Evolutionary conservation across 2,329 filamentous ascomycete species (phyloP).

Genomic region (Colletotrichum lentis): DNA sequence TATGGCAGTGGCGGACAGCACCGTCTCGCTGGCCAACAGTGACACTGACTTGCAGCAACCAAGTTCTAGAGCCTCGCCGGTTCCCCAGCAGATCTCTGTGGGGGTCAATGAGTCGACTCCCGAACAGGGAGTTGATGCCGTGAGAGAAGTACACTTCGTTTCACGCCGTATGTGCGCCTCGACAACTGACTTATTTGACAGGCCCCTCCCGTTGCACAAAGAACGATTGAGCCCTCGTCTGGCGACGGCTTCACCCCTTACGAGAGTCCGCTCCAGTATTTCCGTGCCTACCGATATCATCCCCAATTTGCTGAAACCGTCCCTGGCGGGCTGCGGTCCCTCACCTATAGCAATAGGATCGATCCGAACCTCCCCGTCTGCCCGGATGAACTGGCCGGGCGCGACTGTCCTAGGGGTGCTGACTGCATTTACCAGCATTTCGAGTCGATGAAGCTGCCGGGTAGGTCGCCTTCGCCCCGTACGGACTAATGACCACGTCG

Average conservation of each 20-base stretch:
- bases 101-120: constrained; percentile 38
- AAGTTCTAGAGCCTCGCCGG: constrained; percentile 39
- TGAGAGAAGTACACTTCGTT: constrained; percentile 56
- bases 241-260: constrained; percentile 64
- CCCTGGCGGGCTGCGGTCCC: constrained; percentile 80
- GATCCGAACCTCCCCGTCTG: constrained; percentile 78
- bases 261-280: constrained; percentile 80
- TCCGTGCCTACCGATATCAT: constrained; percentile 91
- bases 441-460: constrained; percentile 72
- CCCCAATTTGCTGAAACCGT: constrained; percentile 75
- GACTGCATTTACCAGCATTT: constrained; percentile 85
- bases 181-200: constrained; percentile 40
- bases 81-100: constrained; percentile 36
- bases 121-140: constrained; percentile 43
- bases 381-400: constrained; percentile 74
- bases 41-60: constrained; percentile 43
- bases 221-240: constrained; percentile 24
- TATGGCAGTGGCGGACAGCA: constrained; percentile 39
- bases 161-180: constrained; percentile 35
- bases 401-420: constrained; percentile 73
- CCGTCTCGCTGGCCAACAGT: constrained; percentile 41
- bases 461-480: constrained; percentile 64
- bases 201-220: constrained; percentile 32
- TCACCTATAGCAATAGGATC: constrained; percentile 94
- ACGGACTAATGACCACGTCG: constrained; percentile 40